Base-by-base conservation (phyloP, 768 basidiomycete genomes). In the Sutorius australiensis region DNA sequence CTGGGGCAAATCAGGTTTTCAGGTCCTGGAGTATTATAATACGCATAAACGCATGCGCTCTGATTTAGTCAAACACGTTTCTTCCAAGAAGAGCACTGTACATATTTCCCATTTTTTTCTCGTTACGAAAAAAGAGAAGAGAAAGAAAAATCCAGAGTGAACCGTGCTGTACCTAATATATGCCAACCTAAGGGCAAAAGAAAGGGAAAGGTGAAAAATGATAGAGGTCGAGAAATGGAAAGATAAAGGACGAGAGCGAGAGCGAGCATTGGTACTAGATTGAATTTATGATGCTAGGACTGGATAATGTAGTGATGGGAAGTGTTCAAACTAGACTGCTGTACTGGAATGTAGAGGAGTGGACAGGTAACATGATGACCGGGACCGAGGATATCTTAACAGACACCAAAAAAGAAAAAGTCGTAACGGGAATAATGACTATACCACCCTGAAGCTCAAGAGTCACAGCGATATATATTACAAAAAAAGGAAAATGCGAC, bases 231-330 rank as follows among this genome's bases (percentile, higher is more conserved):
- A 24, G 24, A 24, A 38, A 38, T 2, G 4, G 13, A 47, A 37
- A 28, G 12, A 28, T 16, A 1, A 34, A 50, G 16, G 14, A 16
- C 1, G 32, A 47, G 28, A 31, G 30, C 11, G 12, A 54, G 42
- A 46, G 34, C 19, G 21, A 32, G 55, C 47, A 53, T 40, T 42
- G 49, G 27, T 54, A 66, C 67, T 67, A 64, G 61, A 62, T 62
- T 56, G 54, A 9, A 54, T 62, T 59, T 65, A 68, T 36, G 49
- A 57, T 67, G 63, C 58, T 28, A 57, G 37, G 59, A 50, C 58
- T 55, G 60, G 48, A 55, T 68, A 67, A 59, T 64, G 58, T 67
- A 68, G 43, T 54, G 51, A 48, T 55, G 51, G 41, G 14, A 28
- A 10, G 48, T 40, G 49, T 45, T 27, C 44, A 53, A 31, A 51